These are phyloP conservation scores for Austroboletus festivus DNA, from an alignment of 768 basidiomycete species.

Conservation along the genomic window DNA sequence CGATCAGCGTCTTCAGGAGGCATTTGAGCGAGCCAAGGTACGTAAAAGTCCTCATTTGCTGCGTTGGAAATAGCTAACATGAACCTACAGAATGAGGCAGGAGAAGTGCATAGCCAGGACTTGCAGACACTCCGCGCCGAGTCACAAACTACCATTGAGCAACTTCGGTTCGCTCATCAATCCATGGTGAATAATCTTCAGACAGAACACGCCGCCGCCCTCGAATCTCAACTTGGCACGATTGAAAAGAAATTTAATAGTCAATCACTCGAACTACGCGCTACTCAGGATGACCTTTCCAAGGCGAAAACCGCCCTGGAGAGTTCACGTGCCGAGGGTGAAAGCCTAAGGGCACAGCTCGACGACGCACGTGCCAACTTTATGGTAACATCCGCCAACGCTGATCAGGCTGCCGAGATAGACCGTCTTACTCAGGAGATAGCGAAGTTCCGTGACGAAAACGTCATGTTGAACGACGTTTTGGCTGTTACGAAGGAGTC, in stretches of 20 bases:
- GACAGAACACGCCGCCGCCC: constrained; percentile 56
- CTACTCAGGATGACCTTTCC: constrained; percentile 77
- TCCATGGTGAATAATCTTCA: constrained; percentile 58
- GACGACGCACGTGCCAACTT: constrained; percentile 55
- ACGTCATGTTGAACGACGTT: constrained; percentile 60
- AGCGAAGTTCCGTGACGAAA: constrained; percentile 64
- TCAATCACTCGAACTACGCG: constrained; percentile 71
- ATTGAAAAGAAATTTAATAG: constrained; percentile 63
- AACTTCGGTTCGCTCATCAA: constrained; percentile 63
- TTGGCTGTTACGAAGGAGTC: constrained; percentile 68
- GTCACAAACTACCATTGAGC: constrained; percentile 63
- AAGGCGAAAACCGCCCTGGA: constrained; percentile 68
- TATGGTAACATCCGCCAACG: constrained; percentile 38
- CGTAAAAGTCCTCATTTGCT: constrained; percentile 8
- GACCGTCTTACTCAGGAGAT: constrained; percentile 58
- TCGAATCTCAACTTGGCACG: constrained; percentile 53
- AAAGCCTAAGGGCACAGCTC: constrained; percentile 56
- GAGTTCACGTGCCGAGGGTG: constrained; percentile 50
- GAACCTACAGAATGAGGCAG: constrained; percentile 60
- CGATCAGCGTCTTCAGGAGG: constrained; percentile 56
- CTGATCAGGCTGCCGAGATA: constrained; percentile 53
- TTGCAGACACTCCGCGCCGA: constrained; percentile 66
- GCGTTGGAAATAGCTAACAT: constrained; percentile 14
- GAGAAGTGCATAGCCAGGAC: constrained; percentile 62
- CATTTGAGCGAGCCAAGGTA: constrained; percentile 79